Evolutionary conservation across 2,329 filamentous ascomycete species (phyloP), one percentile per base, ranked within the genome.

Genomic region (Fusarium napiforme): DNA sequence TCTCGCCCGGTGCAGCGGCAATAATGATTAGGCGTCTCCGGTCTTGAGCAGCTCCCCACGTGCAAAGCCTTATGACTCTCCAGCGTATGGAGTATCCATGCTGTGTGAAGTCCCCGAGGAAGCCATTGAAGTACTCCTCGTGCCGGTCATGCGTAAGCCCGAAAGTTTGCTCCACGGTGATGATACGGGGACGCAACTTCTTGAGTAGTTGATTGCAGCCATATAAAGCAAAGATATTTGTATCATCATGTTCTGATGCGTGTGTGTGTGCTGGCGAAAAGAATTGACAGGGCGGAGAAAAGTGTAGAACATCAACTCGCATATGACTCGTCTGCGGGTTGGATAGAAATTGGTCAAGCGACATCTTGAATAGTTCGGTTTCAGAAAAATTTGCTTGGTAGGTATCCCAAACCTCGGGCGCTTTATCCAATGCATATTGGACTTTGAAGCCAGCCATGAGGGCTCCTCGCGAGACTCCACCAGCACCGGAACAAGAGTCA

Each of bases 81-180:
- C 93, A 96, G 5, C 90, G 84, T 0, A 96, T 84, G 0, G 91
- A 93, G 78, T 93, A 97, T 4, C 90, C 89, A 32, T 86, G 81
- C 6, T 87, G 82, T 0, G 92, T 90, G 60, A 95, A 91, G 37
- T 91, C 89, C 32, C 87, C 83, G 6, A 96, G 83, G 0, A 95
- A 80, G 0, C 85, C 82, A 43, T 87, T 84, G 52, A 95, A 91
- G 59, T 88, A 90, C 0, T 83, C 81, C 16, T 82, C 79, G 61
- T 91, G 90, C 1, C 84, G 81, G 0, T 87, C 81, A 28, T 85
- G 83, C 0, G 88, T 80, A 2, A 97, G 86, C 0, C 93, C 93
- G 59, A 89, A 91, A 0, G 94, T 95, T 77, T 97, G 92, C 75
- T 97, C 94, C 2, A 97, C 83, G 0, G 93, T 97, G 4, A 93